Conservation (phyloP, 805 yeast genomes). For the Cyberlindnera petersonii region DNA sequence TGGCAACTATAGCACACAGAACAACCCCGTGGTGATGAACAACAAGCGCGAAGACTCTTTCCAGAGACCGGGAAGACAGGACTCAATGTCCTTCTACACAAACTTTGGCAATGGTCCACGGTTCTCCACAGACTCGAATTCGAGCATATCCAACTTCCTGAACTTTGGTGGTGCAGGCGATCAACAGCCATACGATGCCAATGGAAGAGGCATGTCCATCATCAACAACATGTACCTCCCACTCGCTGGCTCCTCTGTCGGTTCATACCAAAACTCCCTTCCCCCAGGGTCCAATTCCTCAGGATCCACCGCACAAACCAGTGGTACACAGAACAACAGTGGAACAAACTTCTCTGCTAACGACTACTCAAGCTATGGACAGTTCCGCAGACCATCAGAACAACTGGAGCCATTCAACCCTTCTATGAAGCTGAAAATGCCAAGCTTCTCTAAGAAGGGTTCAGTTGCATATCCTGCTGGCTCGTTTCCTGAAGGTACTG, state of each 20-base stretch:
- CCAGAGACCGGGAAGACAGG: constrained; percentile 24
- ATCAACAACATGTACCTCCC: constrained; percentile 26
- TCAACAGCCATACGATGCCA: constrained; percentile 18
- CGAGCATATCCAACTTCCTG: constrained; percentile 25
- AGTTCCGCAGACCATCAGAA: constrained; percentile 43
- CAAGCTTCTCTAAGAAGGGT: constrained; percentile 23
- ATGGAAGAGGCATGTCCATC: constrained; percentile 26
- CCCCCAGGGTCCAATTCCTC: background rate
- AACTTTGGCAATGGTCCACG: constrained; percentile 24
- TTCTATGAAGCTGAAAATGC: constrained; percentile 28
- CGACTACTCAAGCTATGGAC: constrained; percentile 28
- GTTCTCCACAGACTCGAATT: constrained; percentile 29
- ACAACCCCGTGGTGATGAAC: constrained; percentile 4
- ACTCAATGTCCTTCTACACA: constrained; percentile 27
- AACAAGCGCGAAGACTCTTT: constrained; percentile 16
- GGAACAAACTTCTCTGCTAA: constrained; percentile 5
- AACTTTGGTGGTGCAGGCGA: constrained; percentile 7
- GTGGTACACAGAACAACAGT: background rate
- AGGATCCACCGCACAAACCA: background rate
- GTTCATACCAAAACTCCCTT: constrained; percentile 1
- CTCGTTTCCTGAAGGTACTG: background rate
- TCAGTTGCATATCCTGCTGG: constrained; percentile 13
- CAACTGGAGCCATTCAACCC: constrained; percentile 47
- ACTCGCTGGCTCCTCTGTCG: constrained; percentile 7
- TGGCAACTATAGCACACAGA: constrained; percentile 2